A percentile compares a stretch with the other conserved stretches of the same genome.
Conservation (phyloP, 805 yeast genomes). For the Ogataea glucozyma region DNA sequence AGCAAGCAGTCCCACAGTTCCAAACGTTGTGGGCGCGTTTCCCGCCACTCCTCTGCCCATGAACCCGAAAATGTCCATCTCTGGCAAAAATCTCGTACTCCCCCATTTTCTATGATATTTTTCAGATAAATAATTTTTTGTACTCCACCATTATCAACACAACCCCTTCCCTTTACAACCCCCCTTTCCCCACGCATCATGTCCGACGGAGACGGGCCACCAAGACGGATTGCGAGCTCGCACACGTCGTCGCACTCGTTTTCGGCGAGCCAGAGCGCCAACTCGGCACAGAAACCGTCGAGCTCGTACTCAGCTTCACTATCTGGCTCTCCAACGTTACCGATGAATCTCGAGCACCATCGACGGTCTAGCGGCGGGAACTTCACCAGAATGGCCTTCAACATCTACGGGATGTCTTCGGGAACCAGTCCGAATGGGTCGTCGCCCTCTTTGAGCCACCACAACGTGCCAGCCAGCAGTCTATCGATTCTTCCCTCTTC, state of each 20-base stretch:
- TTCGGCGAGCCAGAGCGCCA: conserved; percentile 8
- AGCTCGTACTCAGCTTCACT: conserved; percentile 15
- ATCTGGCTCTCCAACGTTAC: conserved; percentile 26
- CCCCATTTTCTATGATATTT: no score
- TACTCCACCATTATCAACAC: no score
- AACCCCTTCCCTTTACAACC: not conserved
- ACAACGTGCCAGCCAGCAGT: conserved; percentile 25
- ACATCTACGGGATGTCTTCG: conserved; percentile 50
- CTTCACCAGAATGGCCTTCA: conserved; percentile 58
- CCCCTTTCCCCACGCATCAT: not conserved
- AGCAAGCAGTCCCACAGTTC: no score
- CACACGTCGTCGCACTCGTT: conserved; percentile 9
- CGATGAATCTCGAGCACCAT: conserved; percentile 25
- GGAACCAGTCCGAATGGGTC: conserved; percentile 15
- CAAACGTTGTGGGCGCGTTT: no score
- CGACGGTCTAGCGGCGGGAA: conserved; percentile 35
- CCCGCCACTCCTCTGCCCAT: no score
- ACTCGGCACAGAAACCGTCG: no score
- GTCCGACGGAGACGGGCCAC: conserved; percentile 8
- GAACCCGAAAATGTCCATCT: no score
- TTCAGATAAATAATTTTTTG: no score
- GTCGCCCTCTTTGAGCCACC: conserved; percentile 14
- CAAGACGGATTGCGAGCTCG: not conserved
- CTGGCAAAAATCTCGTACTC: no score
- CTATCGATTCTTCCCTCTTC: conserved; percentile 21